Conservation (phyloP, 2,329 filamentous ascomycete species). For the Sporothrix luriei region DNA sequence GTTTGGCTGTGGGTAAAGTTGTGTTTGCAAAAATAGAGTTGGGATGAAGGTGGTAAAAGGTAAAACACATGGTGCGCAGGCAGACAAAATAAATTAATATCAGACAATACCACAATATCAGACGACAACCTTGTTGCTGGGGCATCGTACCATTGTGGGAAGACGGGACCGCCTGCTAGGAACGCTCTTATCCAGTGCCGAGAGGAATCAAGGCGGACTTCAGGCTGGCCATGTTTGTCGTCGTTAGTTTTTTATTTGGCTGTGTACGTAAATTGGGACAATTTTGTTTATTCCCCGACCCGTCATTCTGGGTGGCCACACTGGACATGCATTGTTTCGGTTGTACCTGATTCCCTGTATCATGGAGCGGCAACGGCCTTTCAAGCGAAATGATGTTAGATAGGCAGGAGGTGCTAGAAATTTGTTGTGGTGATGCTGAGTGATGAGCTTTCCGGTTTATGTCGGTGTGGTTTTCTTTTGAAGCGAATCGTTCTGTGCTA, state of each 20-base stretch:
- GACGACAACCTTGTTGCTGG: neutral
- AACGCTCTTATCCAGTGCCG: conserved; percentile 13
- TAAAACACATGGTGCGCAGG: conserved; percentile 18
- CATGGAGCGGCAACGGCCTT: neutral
- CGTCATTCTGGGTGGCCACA: conserved; percentile 32
- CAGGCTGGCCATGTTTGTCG: neutral
- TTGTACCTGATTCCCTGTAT: neutral
- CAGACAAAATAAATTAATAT: conserved; percentile 7
- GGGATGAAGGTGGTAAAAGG: neutral
- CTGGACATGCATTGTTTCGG: neutral
- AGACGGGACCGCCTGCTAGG: conserved; percentile 6
- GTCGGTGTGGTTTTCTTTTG: too few relatives aligned
- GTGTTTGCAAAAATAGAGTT: conserved; percentile 17
- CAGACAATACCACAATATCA: neutral
- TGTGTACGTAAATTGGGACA: neutral
- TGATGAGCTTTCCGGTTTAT: too few relatives aligned
- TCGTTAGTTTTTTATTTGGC: neutral
- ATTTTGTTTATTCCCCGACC: conserved; percentile 16
- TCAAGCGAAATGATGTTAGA: neutral
- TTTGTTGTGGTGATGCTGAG: too few relatives aligned
- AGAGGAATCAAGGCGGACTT: neutral
- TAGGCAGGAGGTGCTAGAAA: neutral
- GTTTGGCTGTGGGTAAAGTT: neutral
- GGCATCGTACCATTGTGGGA: neutral
- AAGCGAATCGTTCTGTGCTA: too few relatives aligned